Evolutionary conservation across 2,329 filamentous ascomycete genomes (phyloP).

Genomic region (Lasiodiplodia gonubiensis): DNA sequence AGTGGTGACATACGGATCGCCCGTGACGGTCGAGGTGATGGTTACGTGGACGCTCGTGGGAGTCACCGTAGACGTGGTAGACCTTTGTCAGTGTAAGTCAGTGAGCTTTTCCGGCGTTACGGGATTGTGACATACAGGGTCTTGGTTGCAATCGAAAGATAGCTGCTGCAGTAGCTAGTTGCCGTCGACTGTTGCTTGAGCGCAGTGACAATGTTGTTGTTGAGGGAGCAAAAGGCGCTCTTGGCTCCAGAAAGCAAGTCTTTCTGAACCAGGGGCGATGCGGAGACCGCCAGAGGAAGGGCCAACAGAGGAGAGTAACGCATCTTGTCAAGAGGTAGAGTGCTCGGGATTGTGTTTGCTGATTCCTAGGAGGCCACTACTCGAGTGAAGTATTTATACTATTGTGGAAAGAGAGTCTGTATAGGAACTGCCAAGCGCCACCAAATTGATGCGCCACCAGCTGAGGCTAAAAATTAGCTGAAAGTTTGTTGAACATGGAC

Average conservation of each 20-base stretch:
- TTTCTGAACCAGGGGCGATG: neutral
- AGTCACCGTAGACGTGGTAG: slow-evolving; percentile 5
- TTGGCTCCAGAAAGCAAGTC: neutral
- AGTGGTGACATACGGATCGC: slow-evolving; percentile 9
- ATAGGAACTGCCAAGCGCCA: neutral
- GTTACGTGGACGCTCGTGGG: slow-evolving; percentile 11
- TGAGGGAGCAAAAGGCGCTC: neutral
- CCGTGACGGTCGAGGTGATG: neutral
- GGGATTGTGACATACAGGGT: neutral
- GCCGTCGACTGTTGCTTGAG: neutral
- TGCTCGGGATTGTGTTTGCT: neutral
- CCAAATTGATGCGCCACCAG: neutral
- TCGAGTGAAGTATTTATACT: slow-evolving; percentile 1
- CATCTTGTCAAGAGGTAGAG: neutral
- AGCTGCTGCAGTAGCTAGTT: slow-evolving; percentile 12
- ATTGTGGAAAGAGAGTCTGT: neutral
- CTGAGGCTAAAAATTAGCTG: neutral
- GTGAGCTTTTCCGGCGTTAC: neutral
- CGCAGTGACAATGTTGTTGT: neutral
- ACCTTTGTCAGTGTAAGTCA: neutral
- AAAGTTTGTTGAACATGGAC: neutral
- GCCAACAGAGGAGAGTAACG: neutral
- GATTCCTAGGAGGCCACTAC: neutral
- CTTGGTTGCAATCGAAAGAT: slow-evolving; percentile 7
- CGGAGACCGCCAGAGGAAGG: neutral